Percentiles rank a stretch among this genome's conserved stretches.
phyloP scores from a whole-genome alignment of 83 land plant genomes.

The Picea abies region DNA sequence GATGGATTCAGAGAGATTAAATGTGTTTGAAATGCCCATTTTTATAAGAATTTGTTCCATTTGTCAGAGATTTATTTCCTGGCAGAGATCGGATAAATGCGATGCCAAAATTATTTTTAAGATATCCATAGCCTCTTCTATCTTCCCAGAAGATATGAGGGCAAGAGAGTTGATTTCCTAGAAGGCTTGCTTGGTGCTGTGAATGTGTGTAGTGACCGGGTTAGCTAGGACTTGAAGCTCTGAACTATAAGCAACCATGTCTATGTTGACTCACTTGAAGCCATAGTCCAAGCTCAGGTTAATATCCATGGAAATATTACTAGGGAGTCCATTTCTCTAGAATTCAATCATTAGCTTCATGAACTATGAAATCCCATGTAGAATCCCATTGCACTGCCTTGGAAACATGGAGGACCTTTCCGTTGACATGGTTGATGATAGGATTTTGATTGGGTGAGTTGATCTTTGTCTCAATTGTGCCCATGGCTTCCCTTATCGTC shows the following conservation, averaged over 20 bases:
- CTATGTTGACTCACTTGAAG: constrained; percentile 71
- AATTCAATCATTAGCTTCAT: background rate
- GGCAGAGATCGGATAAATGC: constrained; percentile 63
- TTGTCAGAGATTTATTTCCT: constrained; percentile 67
- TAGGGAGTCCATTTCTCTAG: background rate
- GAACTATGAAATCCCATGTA: constrained; percentile 17
- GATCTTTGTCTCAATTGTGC: constrained; percentile 55
- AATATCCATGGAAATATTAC: background rate
- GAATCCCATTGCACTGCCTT: constrained; percentile 19
- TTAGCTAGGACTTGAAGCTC: constrained; percentile 69
- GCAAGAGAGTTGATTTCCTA: constrained; percentile 83
- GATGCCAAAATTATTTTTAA: constrained; percentile 69
- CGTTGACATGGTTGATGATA: no score
- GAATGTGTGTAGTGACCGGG: constrained; percentile 71
- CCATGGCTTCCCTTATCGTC: constrained; percentile 54
- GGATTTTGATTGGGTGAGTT: constrained; percentile 68
- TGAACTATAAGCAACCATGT: constrained; percentile 70
- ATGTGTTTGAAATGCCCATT: background rate
- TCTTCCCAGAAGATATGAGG: constrained; percentile 68
- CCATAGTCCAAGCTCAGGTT: constrained; percentile 2
- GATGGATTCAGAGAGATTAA: background rate
- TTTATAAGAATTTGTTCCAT: constrained; percentile 38
- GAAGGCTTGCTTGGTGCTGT: constrained; percentile 69
- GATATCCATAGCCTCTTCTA: constrained; percentile 69
- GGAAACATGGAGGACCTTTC: constrained; percentile 18